These are phyloP conservation scores for Russula emetica DNA, from an alignment of 768 basidiomycete species.

Conservation along the genomic window DNA sequence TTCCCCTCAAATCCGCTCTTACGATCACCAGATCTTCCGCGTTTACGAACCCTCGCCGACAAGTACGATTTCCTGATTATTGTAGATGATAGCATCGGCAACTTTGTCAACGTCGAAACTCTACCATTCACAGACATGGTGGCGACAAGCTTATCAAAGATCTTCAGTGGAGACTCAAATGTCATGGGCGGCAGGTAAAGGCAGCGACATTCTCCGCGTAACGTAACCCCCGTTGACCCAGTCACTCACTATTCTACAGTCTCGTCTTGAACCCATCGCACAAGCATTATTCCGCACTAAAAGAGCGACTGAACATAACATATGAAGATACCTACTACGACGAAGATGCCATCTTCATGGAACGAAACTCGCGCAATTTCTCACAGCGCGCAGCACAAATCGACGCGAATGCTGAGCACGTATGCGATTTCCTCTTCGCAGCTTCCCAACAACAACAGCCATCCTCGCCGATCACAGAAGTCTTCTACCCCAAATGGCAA, in stretches of 20 bases:
- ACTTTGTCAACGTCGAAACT: constrained; percentile 89
- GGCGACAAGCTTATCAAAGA: constrained; percentile 87
- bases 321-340: constrained; percentile 87
- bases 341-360: constrained; percentile 95
- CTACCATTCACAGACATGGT: constrained; percentile 84
- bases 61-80: constrained; percentile 84
- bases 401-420: constrained; percentile 75
- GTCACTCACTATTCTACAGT: constrained; percentile 43
- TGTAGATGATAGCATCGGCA: constrained; percentile 93
- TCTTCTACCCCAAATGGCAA: constrained; percentile 86
- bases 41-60: constrained; percentile 76
- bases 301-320: constrained; percentile 47
- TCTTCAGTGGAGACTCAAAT: constrained; percentile 92
- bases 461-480: constrained; percentile 53
- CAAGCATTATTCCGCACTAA: constrained; percentile 64
- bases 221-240: not conserved
- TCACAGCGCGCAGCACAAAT: constrained; percentile 65
- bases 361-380: constrained; percentile 96
- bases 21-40: constrained; percentile 72
- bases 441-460: constrained; percentile 44
- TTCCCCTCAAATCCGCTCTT: constrained; percentile 95
- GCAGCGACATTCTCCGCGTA: constrained; percentile 28
- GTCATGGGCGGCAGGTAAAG: constrained; percentile 94
- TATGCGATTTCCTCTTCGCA: constrained; percentile 73
- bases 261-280: constrained; percentile 81